These are phyloP conservation scores for Glomus cerebriforme DNA, from an alignment of 192 early-diverging fungal species.

Conservation along the genomic window DNA sequence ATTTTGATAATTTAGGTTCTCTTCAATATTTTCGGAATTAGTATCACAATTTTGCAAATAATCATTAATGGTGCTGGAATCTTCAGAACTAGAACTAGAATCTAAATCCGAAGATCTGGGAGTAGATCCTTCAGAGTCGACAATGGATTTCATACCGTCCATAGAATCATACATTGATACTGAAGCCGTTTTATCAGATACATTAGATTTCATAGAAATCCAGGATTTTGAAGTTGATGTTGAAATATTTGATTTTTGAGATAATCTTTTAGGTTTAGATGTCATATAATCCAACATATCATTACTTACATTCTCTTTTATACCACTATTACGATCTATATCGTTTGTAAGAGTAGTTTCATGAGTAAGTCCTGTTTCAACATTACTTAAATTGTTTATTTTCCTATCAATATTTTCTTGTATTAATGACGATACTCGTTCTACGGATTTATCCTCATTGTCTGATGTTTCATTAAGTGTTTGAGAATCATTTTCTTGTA, in stretches of 20 bases:
- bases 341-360: not conserved
- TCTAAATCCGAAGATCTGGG: constrained; percentile 11
- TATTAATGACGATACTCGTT: not conserved
- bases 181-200: constrained; percentile 24
- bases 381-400: not conserved
- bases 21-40: not conserved
- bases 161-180: constrained; percentile 12
- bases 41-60: not conserved
- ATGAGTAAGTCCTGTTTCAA: not conserved
- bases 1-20: not conserved
- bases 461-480: not conserved
- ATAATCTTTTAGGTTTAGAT: not conserved
- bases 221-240: constrained; percentile 20
- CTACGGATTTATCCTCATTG: not conserved
- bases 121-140: not conserved
- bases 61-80: not conserved
- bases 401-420: not conserved
- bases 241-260: constrained; percentile 7
- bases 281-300: not conserved
- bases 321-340: not conserved
- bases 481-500: not conserved
- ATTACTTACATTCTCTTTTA: constrained; percentile 9
- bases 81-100: constrained; percentile 20
- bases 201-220: constrained; percentile 9
- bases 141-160: constrained; percentile 1